Base-by-base conservation (phyloP, 768 basidiomycete genomes). In the Fomitopsis pulvina region DNA sequence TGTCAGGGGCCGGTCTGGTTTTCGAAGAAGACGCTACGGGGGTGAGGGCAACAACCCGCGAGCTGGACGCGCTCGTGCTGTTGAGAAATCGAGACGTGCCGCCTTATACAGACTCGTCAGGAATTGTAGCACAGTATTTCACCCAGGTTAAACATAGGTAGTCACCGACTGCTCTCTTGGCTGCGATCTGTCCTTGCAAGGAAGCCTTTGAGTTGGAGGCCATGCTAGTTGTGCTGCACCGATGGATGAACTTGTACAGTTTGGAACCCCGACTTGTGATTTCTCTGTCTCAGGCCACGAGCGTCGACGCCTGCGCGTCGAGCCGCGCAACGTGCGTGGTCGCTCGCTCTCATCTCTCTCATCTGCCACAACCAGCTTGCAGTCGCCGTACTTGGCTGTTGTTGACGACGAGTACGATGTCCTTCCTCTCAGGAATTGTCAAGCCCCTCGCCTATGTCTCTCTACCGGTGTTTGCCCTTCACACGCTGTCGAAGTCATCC, bases 401-500 rank as follows among this genome's bases (percentile, higher is more conserved):
- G 41, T 22, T n/a, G 50, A 49, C 47, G 8, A 32, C 53, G 50
- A 48, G 55, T 50, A 57, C 58, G 60, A 89, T 89, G 87, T 81
- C 81, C 54, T 70, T 84, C 60, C 61, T 88, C 58, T 60, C 74
- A 41, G 69, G 72, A 48, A 51, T 88, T 51, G 63, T 87, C 64
- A 85, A 79, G 63, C 82, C 87, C 4, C 66, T 90, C 47, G 88
- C 83, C 41, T 92, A 91, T 61, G 57, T 87, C 52, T 87, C 88
- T 25, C 73, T 91, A 27, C 89, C 89, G 1, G 60, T 81, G 53
- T 68, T 89, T 58, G 64, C 87, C 41, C 71, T 86, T 29, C 80
- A 81, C 41, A 76, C 78, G 38, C 68, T 85, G 50, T 73, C 84
- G 8, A 69, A 74, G 29, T 63, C 69, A 3, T 81, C 80, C 2